Conservation (phyloP, 306 rosid species). For the Castanopsis chinensis region DNA sequence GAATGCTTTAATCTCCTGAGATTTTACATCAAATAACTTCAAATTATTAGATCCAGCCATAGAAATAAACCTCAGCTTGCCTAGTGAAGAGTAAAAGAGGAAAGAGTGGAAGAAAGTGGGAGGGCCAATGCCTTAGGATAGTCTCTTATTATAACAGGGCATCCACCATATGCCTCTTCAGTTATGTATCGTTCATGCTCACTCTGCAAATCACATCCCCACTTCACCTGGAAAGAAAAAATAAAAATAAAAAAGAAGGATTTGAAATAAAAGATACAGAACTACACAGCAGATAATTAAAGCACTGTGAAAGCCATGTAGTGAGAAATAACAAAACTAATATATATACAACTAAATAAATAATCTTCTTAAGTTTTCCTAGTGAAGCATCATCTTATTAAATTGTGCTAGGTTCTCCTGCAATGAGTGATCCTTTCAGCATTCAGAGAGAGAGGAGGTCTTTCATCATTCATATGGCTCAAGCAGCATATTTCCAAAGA, state of each 20-base stretch:
- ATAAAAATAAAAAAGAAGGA: conserved; percentile 11
- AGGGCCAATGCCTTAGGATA: conserved; percentile 74
- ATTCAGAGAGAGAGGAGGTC: neutral
- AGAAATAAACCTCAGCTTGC: conserved; percentile 9
- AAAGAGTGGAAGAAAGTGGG: conserved; percentile 23
- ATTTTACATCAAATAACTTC: conserved; percentile 27
- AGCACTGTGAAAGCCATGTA: conserved; percentile 9
- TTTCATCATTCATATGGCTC: conserved; percentile 6
- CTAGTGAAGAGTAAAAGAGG: neutral
- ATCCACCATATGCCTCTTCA: conserved; percentile 81
- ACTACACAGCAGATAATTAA: conserved; percentile 5
- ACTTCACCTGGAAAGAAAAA: conserved; percentile 59
- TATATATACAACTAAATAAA: neutral
- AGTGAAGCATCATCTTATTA: neutral
- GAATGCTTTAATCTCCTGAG: conserved; percentile 95
- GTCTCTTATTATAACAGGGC: conserved; percentile 91
- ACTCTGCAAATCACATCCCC: conserved; percentile 98
- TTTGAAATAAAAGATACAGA: neutral
- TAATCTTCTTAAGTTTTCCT: neutral
- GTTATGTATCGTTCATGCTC: conserved; percentile 95
- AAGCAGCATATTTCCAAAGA: neutral
- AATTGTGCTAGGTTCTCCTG: neutral
- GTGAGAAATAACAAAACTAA: conserved; percentile 6
- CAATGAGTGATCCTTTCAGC: neutral
- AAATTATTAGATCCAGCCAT: conserved; percentile 4